phyloP scores from a whole-genome alignment of 2,329 filamentous ascomycete genomes.

The Microsporum canis region DNA sequence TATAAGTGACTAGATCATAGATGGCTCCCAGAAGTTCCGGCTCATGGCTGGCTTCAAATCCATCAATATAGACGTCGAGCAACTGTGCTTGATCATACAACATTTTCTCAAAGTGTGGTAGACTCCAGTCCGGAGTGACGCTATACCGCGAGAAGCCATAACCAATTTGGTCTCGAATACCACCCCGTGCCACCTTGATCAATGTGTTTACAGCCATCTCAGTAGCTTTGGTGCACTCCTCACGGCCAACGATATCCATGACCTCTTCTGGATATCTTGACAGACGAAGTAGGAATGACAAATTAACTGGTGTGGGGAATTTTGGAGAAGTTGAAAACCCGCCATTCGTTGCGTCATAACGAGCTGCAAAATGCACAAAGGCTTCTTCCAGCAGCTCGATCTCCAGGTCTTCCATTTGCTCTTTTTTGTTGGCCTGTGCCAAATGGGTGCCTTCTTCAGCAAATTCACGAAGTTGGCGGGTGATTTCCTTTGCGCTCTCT shows the following conservation, averaged over 20 bases:
- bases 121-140: slow-evolving; percentile 79
- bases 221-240: slow-evolving; percentile 61
- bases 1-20: slow-evolving; percentile 74
- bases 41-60: slow-evolving; percentile 58
- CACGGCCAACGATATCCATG: slow-evolving; percentile 72
- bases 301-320: slow-evolving; percentile 77
- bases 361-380: slow-evolving; percentile 63
- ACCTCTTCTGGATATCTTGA: slow-evolving; percentile 60
- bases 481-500: slow-evolving; percentile 71
- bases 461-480: slow-evolving; percentile 71
- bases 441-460: slow-evolving; percentile 68
- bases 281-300: slow-evolving; percentile 69
- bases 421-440: slow-evolving; percentile 30
- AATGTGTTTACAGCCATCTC: slow-evolving; percentile 74
- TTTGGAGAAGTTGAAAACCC: slow-evolving; percentile 77
- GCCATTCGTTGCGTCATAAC: slow-evolving; percentile 67
- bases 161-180: slow-evolving; percentile 63
- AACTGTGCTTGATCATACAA: slow-evolving; percentile 85
- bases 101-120: slow-evolving; percentile 97
- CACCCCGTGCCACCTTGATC: slow-evolving; percentile 61
- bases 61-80: slow-evolving; percentile 72
- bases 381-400: slow-evolving; percentile 87
- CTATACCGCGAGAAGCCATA: slow-evolving; percentile 76
- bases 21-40: slow-evolving; percentile 67
- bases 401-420: slow-evolving; percentile 60